These are phyloP conservation scores for Neurospora sp. DNA, from an alignment of 2,329 filamentous ascomycete species.

Conservation along the genomic window DNA sequence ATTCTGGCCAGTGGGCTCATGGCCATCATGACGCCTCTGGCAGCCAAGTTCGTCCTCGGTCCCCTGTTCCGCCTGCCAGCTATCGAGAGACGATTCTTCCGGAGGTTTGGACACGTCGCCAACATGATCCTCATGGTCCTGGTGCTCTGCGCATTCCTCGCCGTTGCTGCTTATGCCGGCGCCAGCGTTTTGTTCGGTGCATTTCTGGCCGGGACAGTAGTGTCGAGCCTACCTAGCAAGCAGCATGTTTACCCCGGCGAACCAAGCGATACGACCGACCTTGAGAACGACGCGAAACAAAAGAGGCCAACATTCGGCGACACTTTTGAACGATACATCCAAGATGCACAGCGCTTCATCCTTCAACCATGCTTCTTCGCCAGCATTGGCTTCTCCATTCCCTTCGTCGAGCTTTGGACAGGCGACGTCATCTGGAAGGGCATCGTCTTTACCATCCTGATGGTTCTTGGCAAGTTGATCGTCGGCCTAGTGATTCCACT, in stretches of 20 bases:
- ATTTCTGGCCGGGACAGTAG: slow-evolving; percentile 14
- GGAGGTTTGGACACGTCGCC: slow-evolving; percentile 1
- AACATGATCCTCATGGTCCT: slow-evolving; percentile 11
- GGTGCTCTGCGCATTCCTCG: slow-evolving; percentile 12
- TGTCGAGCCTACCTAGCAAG: slow-evolving; percentile 9
- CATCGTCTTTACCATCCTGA: slow-evolving; percentile 60
- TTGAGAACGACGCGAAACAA: not conserved
- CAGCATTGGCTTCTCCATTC: slow-evolving; percentile 68
- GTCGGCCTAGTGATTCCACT: slow-evolving; percentile 43
- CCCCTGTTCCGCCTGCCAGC: slow-evolving; percentile 10
- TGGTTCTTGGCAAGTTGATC: slow-evolving; percentile 51
- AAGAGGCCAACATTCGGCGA: slow-evolving; percentile 5
- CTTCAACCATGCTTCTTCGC: slow-evolving; percentile 67
- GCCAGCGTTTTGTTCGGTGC: slow-evolving; percentile 16
- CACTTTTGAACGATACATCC: slow-evolving; percentile 32
- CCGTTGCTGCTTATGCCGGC: slow-evolving; percentile 14
- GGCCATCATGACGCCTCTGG: slow-evolving; percentile 12
- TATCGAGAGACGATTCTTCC: not conserved
- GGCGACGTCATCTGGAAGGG: slow-evolving; percentile 60
- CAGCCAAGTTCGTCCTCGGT: slow-evolving; percentile 5
- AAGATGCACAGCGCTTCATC: slow-evolving; percentile 33
- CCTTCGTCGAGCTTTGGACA: slow-evolving; percentile 58
- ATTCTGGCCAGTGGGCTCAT: slow-evolving; percentile 14
- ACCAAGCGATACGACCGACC: not conserved
- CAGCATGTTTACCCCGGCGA: not conserved